Percentiles rank a stretch among this genome's conserved stretches.
These are phyloP conservation scores for Backusella circina DNA, from an alignment of 192 early-diverging fungal genomes.

Conservation along the genomic window DNA sequence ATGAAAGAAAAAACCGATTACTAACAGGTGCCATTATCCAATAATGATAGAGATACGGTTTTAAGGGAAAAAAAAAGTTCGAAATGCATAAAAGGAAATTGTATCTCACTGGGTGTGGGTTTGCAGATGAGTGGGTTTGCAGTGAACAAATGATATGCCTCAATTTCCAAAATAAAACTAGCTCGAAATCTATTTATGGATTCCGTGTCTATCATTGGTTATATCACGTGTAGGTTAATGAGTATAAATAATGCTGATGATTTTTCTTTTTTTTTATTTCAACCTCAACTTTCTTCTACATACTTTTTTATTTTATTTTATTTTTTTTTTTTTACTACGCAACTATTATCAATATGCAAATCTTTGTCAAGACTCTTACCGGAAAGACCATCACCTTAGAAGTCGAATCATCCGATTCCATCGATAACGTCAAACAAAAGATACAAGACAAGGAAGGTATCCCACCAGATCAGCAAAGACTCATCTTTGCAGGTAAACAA, in stretches of 20 bases:
- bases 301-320: conserved; percentile 11
- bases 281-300: neutral
- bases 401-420: conserved; percentile 73
- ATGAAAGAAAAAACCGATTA: neutral
- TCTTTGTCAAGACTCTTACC: conserved; percentile 86
- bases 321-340: neutral
- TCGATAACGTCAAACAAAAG: conserved; percentile 85
- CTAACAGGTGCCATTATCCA: neutral
- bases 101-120: neutral
- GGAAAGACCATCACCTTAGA: conserved; percentile 98
- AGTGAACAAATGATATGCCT: neutral
- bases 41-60: neutral
- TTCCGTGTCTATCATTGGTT: neutral
- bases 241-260: neutral
- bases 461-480: conserved; percentile 79
- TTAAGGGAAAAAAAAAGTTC: neutral
- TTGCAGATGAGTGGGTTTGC: neutral
- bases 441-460: conserved; percentile 98
- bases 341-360: conserved; percentile 44
- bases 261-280: neutral
- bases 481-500: conserved; percentile 84
- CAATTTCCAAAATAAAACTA: neutral
- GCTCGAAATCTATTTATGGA: neutral
- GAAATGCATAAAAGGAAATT: conserved; percentile 1
- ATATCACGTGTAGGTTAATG: neutral